Evolutionary conservation across 2,329 filamentous ascomycete species (phyloP).

Genomic region (Magnaporthales sp.): DNA sequence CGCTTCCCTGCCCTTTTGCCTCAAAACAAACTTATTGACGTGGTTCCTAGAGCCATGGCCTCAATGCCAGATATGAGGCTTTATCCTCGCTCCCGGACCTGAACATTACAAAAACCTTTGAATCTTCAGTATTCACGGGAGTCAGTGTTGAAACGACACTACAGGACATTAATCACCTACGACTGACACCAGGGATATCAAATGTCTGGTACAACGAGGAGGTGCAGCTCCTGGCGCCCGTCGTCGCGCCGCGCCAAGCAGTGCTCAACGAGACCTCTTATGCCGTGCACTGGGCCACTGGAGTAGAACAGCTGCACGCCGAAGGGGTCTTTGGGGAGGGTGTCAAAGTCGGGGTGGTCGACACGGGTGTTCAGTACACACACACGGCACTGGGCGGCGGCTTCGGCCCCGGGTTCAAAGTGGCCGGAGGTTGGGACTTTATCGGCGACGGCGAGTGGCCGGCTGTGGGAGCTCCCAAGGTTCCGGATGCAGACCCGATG

Average conservation of each 20-base stretch:
- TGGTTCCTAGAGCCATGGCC: neutral
- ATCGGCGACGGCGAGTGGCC: constrained; percentile 23
- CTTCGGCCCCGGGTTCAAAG: constrained; percentile 33
- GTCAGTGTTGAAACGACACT: neutral
- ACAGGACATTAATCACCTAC: neutral
- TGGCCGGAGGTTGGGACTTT: constrained; percentile 32
- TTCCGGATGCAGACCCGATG: constrained; percentile 23
- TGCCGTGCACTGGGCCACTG: constrained; percentile 8
- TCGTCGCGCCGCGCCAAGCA: neutral
- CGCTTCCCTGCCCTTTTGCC: neutral
- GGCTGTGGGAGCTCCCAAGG: neutral
- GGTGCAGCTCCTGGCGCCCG: neutral
- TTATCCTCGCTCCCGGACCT: neutral
- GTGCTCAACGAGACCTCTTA: neutral
- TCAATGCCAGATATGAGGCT: neutral
- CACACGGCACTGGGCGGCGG: constrained; percentile 27
- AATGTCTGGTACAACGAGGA: neutral
- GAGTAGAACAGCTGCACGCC: constrained; percentile 9
- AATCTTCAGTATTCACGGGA: neutral
- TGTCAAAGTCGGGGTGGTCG: constrained; percentile 8
- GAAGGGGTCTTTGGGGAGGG: constrained; percentile 9
- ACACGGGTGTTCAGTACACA: constrained; percentile 8
- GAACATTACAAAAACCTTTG: neutral
- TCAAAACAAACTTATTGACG: neutral
- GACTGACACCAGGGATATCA: neutral